Evolutionary conservation across 805 yeast species (phyloP).

Genomic region (Naumovozyma dairenensis): DNA sequence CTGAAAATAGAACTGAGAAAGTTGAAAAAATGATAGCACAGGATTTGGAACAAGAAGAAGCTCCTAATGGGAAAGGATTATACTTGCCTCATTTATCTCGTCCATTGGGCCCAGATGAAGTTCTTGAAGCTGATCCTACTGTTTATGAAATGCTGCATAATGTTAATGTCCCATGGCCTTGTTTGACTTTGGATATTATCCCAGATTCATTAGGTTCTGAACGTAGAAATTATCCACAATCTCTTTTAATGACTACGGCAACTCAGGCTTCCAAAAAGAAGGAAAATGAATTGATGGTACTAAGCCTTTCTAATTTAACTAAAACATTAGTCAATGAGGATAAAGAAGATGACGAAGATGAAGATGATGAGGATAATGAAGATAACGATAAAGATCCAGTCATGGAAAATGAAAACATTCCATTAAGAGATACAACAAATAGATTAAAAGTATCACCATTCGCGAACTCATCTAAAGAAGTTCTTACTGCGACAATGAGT

Average conservation of each 20-base stretch:
- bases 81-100: constrained; percentile 83
- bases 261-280: constrained; percentile 83
- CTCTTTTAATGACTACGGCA: constrained; percentile 78
- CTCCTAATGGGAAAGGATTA: constrained; percentile 35
- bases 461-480: constrained; percentile 55
- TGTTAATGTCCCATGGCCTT: constrained; percentile 93
- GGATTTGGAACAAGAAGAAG: constrained; percentile 30
- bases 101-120: constrained; percentile 93
- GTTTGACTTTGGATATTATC: constrained; percentile 78
- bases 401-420: constrained; percentile 72
- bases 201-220: constrained; percentile 83
- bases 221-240: constrained; percentile 83
- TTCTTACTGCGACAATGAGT: constrained; percentile 75
- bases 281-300: constrained; percentile 79
- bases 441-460: constrained; percentile 79
- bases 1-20: constrained; percentile 28
- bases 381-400: constrained; percentile 72
- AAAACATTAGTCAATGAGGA: constrained; percentile 84
- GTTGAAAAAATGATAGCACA: constrained; percentile 32
- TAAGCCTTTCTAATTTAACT: constrained; percentile 71
- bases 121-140: constrained; percentile 89
- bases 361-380: constrained; percentile 63
- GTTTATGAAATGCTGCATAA: constrained; percentile 96
- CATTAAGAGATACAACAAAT: constrained; percentile 77
- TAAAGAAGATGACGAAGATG: constrained; percentile 64